phyloP scores from a whole-genome alignment of 257 asterid species.

The Echites panduratus region DNA sequence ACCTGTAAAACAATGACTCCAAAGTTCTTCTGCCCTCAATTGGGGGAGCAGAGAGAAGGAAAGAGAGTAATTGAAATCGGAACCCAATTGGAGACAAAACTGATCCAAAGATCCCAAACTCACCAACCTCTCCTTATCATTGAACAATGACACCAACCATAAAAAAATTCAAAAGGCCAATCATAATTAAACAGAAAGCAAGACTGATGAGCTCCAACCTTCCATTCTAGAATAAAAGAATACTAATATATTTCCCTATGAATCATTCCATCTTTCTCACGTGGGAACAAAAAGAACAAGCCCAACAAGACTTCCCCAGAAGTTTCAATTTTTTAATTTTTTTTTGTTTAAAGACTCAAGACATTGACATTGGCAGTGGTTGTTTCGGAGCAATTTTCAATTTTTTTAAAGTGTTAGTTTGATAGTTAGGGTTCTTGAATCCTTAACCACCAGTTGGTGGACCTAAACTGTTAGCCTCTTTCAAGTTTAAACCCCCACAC shows the following conservation, averaged over 20 bases:
- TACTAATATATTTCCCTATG: constrained; percentile 29
- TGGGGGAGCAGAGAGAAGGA: constrained; percentile 27
- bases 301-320: constrained; percentile 27
- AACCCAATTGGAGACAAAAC: constrained; percentile 45
- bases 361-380: constrained; percentile 25
- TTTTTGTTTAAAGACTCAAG: background rate
- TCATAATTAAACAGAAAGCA: constrained; percentile 34
- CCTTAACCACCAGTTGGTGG: constrained; percentile 80
- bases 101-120: constrained; percentile 43
- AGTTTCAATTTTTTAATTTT: constrained; percentile 5
- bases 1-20: constrained; percentile 36
- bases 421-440: constrained; percentile 32
- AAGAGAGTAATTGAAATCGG: constrained; percentile 40
- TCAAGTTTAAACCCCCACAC: constrained; percentile 24
- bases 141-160: constrained; percentile 69
- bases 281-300: constrained; percentile 46
- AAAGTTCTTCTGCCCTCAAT: constrained; percentile 28
- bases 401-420: constrained; percentile 26
- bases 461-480: constrained; percentile 38
- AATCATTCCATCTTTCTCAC: constrained; percentile 49
- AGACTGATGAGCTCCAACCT: constrained; percentile 35
- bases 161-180: constrained; percentile 19
- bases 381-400: constrained; percentile 24
- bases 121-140: constrained; percentile 57
- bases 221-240: constrained; percentile 25